These are phyloP conservation scores for Fusarium sp. DNA, from an alignment of 2,329 filamentous ascomycete species.

Conservation along the genomic window DNA sequence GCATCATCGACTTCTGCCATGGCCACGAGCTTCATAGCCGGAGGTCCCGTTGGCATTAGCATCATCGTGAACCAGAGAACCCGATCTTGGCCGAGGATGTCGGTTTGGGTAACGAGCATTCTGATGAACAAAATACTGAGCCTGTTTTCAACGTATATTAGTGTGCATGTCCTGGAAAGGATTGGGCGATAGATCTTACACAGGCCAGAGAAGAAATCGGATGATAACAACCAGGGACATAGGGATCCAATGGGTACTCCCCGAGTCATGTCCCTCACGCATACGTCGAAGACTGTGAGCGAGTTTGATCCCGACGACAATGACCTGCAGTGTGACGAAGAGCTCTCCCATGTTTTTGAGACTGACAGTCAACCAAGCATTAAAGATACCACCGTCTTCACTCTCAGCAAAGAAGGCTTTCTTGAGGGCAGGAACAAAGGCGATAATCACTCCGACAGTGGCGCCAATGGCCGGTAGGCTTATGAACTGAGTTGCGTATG, in stretches of 20 bases:
- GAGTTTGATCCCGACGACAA: conserved; percentile 30
- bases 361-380: conserved; percentile 29
- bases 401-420: conserved; percentile 25
- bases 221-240: conserved; percentile 11
- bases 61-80: conserved; percentile 32
- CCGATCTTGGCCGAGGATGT: conserved; percentile 9
- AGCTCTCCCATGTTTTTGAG: conserved; percentile 32
- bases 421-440: conserved; percentile 18
- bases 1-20: conserved; percentile 31
- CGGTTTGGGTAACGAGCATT: conserved; percentile 15
- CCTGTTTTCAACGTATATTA: neutral
- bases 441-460: conserved; percentile 11
- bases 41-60: conserved; percentile 25
- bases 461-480: conserved; percentile 22
- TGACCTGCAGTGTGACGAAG: conserved; percentile 27
- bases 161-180: neutral
- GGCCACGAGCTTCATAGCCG: conserved; percentile 28
- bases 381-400: conserved; percentile 24
- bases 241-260: conserved; percentile 10
- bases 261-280: conserved; percentile 19
- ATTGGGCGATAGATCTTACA: neutral
- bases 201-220: conserved; percentile 24
- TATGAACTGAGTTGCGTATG: conserved; percentile 13
- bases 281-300: conserved; percentile 31
- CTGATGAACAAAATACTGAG: conserved; percentile 25